Evolutionary conservation across 345 rosid genomes (phyloP).

Genomic region (Citrus sinensis): DNA sequence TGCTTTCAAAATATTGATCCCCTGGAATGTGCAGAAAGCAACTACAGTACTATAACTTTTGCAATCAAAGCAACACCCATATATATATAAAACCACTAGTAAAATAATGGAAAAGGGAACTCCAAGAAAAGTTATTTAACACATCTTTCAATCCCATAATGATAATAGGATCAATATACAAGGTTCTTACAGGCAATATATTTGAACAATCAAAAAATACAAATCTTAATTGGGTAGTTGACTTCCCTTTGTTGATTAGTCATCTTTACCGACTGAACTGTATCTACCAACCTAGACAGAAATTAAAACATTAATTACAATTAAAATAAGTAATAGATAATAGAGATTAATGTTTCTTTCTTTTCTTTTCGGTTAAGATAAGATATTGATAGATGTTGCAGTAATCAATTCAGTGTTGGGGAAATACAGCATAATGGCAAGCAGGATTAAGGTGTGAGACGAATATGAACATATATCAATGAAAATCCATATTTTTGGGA

Average conservation of each 20-base stretch:
- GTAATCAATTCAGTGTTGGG: background rate
- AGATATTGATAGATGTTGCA: background rate
- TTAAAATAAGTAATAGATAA: background rate
- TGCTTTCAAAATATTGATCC: constrained; percentile 88
- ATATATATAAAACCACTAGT: background rate
- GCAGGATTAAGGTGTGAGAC: background rate
- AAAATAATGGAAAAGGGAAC: too few relatives aligned
- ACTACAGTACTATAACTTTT: background rate
- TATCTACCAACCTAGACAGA: constrained; percentile 75
- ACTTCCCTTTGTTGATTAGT: constrained; percentile 86
- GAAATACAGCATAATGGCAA: background rate
- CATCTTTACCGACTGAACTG: constrained; percentile 84
- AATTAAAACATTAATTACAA: constrained; percentile 1
- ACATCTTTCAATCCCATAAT: background rate
- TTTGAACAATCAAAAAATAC: background rate
- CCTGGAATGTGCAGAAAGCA: constrained; percentile 36
- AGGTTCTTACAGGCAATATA: background rate
- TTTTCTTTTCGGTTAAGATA: background rate
- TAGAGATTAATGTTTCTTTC: background rate
- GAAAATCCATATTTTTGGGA: background rate
- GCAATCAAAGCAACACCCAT: background rate
- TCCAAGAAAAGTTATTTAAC: background rate
- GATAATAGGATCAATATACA: background rate
- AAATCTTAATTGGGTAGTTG: constrained; percentile 92
- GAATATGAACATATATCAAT: background rate